Conservation (phyloP, 768 basidiomycete species). For the Pleurotus ostreatus region DNA sequence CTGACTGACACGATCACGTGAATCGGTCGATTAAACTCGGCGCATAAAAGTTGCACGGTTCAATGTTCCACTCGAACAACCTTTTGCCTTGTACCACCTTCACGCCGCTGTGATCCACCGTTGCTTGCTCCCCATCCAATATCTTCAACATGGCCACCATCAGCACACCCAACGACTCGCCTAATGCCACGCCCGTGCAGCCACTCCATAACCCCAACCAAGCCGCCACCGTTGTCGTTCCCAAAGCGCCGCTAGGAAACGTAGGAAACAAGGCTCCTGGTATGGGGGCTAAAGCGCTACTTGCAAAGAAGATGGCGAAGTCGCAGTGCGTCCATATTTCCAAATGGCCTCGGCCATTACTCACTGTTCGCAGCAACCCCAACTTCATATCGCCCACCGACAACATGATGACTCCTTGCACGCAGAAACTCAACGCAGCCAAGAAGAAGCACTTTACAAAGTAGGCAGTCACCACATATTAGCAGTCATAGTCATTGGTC, state of each 20-base stretch:
- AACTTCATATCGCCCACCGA: slow-evolving; percentile 92
- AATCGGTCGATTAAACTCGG: not conserved
- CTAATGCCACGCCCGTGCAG: slow-evolving; percentile 58
- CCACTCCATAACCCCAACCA: slow-evolving; percentile 84
- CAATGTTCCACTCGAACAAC: not conserved
- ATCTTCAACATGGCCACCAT: slow-evolving; percentile 46
- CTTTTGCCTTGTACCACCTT: slow-evolving; percentile 4
- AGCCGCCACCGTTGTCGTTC: slow-evolving; percentile 72
- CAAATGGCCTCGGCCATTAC: not conserved
- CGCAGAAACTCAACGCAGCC: slow-evolving; percentile 85
- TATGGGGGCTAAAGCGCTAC: slow-evolving; percentile 85
- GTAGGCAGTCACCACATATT: slow-evolving; percentile 39
- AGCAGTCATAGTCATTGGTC: slow-evolving; percentile 4
- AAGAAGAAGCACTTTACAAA: slow-evolving; percentile 93
- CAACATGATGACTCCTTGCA: slow-evolving; percentile 89
- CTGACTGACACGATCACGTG: slow-evolving; percentile 6
- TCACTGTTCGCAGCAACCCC: slow-evolving; percentile 59
- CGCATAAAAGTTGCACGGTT: slow-evolving; percentile 3
- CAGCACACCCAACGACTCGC: slow-evolving; percentile 64
- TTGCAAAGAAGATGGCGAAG: slow-evolving; percentile 93
- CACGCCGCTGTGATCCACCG: not conserved
- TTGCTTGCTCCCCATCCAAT: slow-evolving; percentile 4
- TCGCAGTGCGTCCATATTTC: slow-evolving; percentile 56
- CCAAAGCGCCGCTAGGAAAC: slow-evolving; percentile 78
- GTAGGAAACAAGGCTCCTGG: slow-evolving; percentile 54